Base-by-base conservation (phyloP, 139 green algal genomes). In the Helicosporidium sp. region DNA sequence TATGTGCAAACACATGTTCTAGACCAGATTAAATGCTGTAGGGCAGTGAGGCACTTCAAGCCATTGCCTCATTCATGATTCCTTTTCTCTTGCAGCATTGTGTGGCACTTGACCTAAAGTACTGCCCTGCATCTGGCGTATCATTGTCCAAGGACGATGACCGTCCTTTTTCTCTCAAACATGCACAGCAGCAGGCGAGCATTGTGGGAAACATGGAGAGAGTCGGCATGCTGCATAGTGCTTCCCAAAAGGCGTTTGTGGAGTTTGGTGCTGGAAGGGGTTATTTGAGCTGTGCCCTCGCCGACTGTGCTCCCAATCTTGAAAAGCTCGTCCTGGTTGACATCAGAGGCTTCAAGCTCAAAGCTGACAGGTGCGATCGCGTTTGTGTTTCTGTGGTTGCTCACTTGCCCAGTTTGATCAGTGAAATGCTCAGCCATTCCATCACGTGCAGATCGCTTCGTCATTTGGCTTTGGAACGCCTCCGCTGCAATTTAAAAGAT, bases 401-500 rank as follows among this genome's bases (percentile, higher is more conserved):
- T 41, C 1, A 35, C 23, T 41, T 17, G 20, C 16, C 49, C 25
- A n/a, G n/a, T n/a, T n/a, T n/a, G n/a, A n/a, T n/a, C n/a, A n/a
- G n/a, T n/a, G n/a, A n/a, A n/a, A n/a, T n/a, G n/a, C n/a, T n/a
- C n/a, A n/a, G n/a, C n/a, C n/a, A n/a, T n/a, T n/a, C n/a, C 31
- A 36, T 40, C 16, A 3, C 20, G 3, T 25, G 48, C 43, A 53
- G 61, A 20, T 25, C 40, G 20, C 37, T 66, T 47, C 52, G 56
- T 0, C 43, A 62, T 43, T 55, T 69, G 29, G 19, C 41, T 1
- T 27, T 85, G 27, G 41, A 61, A 12, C 51, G 76, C 20, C 35
- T 78, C 43, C 54, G 61, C 13, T 58, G 62, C 13, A 71, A 83
- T 54, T 61, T 85, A 26, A 66, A 66, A 35, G 67, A 84, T 52